Conservation (phyloP, 805 yeast genomes). For the Saccharomycopsis fibuligera region DNA sequence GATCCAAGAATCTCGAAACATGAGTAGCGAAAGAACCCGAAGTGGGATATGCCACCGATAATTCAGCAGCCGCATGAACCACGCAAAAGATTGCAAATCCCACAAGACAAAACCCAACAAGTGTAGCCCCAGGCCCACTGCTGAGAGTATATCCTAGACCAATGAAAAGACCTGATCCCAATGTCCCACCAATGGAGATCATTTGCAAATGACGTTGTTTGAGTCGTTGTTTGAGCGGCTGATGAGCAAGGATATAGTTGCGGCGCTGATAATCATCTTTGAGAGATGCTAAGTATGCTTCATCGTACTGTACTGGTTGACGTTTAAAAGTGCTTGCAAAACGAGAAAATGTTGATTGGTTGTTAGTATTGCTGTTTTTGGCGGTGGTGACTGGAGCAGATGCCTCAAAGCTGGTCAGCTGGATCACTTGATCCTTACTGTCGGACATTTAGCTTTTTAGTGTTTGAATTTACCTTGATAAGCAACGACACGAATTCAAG, state of each 20-base stretch:
- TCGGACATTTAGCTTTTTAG: too few species aligned
- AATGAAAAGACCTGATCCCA: constrained; percentile 67
- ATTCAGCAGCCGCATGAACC: constrained; percentile 26
- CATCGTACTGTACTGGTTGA: constrained; percentile 18
- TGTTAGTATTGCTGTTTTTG: neutral
- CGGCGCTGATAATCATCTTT: constrained; percentile 23
- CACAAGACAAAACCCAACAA: constrained; percentile 25
- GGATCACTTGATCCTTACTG: too few species aligned
- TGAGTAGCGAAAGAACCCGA: constrained; percentile 59
- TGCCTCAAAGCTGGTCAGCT: too few species aligned
- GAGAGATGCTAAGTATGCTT: constrained; percentile 23
- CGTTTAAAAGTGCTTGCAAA: constrained; percentile 23
- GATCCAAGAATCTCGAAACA: constrained; percentile 50
- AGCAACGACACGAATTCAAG: too few species aligned
- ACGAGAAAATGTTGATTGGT: neutral
- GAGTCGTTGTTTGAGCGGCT: constrained; percentile 49
- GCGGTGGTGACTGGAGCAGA: neutral
- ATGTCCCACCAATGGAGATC: constrained; percentile 65
- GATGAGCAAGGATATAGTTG: constrained; percentile 30
- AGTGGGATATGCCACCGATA: constrained; percentile 49
- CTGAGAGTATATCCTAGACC: constrained; percentile 55
- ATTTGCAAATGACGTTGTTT: constrained; percentile 53
- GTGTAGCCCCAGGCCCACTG: constrained; percentile 36
- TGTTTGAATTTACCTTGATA: too few species aligned
- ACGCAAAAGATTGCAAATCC: constrained; percentile 28